These are phyloP conservation scores for Trypanosoma rangeli DNA, from an alignment of 208 protist genomes.

Conservation along the genomic window DNA sequence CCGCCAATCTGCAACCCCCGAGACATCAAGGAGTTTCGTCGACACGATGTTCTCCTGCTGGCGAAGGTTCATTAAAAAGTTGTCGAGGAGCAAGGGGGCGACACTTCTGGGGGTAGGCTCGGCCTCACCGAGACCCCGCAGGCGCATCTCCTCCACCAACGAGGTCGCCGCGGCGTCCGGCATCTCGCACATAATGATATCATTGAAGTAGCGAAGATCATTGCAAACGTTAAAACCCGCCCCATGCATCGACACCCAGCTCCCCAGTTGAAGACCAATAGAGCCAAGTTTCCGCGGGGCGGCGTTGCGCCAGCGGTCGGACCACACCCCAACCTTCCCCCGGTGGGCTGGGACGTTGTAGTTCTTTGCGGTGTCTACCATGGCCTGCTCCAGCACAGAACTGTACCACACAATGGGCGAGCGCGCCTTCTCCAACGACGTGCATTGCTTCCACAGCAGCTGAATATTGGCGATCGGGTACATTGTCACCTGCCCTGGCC, in stretches of 20 bases:
- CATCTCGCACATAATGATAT: slow-evolving; percentile 88
- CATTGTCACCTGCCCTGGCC: slow-evolving; percentile 85
- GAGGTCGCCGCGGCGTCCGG: slow-evolving; percentile 65
- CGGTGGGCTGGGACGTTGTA: slow-evolving; percentile 68
- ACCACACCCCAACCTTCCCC: slow-evolving; percentile 73
- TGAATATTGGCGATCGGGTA: slow-evolving; percentile 86
- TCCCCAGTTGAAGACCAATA: slow-evolving; percentile 85
- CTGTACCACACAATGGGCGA: slow-evolving; percentile 89
- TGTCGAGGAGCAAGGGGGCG: slow-evolving; percentile 23
- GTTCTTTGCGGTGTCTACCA: slow-evolving; percentile 57
- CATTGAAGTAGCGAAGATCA: slow-evolving; percentile 67
- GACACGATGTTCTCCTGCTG: slow-evolving; percentile 27
- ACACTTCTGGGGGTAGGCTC: slow-evolving; percentile 13
- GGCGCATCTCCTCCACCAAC: slow-evolving; percentile 43
- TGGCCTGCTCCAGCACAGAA: slow-evolving; percentile 66
- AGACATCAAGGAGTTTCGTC: slow-evolving; percentile 36
- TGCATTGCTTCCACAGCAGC: slow-evolving; percentile 59
- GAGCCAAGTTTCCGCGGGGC: slow-evolving; percentile 68
- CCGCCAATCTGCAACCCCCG: slow-evolving; percentile 31
- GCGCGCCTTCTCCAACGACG: slow-evolving; percentile 42
- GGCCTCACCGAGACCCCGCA: slow-evolving; percentile 6
- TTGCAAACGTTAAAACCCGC: slow-evolving; percentile 72
- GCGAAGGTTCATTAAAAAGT: slow-evolving; percentile 42
- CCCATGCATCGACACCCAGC: slow-evolving; percentile 91
- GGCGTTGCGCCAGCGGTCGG: slow-evolving; percentile 33